A percentile compares a stretch with the other conserved stretches of the same genome.
Conservation (phyloP, 2,329 filamentous ascomycete genomes). For the Coniochaeta prunicola region DNA sequence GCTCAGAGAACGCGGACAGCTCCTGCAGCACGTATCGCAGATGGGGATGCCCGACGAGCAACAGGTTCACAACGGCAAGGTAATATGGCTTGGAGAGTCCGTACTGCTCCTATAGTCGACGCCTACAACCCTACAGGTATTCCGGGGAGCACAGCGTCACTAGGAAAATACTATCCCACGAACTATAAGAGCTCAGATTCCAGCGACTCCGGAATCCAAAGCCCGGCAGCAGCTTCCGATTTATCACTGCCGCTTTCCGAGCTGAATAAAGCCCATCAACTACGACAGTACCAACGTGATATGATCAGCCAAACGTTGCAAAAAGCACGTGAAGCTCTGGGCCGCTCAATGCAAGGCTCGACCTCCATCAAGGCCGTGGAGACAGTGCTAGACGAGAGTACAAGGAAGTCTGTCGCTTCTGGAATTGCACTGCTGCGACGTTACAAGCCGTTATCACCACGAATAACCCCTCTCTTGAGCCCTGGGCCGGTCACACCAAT, state of each 20-base stretch:
- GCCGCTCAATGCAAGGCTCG: conserved; percentile 11
- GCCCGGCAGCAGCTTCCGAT: conserved; percentile 14
- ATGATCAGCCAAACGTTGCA: conserved; percentile 52
- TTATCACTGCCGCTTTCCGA: conserved; percentile 26
- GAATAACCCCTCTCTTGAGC: conserved; percentile 46
- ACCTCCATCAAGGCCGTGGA: conserved; percentile 25
- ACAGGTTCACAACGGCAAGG: not conserved
- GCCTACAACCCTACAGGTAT: conserved; percentile 41
- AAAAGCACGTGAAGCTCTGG: conserved; percentile 24
- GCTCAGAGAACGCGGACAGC: not conserved
- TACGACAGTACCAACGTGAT: conserved; percentile 53
- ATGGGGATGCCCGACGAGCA: not conserved
- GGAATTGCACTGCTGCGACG: conserved; percentile 6
- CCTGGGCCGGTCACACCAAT: conserved; percentile 57
- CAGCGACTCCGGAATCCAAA: conserved; percentile 28
- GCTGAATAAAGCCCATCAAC: conserved; percentile 40
- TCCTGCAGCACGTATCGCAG: not conserved
- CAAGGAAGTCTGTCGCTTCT: not conserved
- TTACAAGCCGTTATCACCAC: conserved; percentile 41
- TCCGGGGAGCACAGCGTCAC: conserved; percentile 38
- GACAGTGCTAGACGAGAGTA: not conserved
- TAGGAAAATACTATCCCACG: conserved; percentile 58
- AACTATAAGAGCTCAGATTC: conserved; percentile 36
- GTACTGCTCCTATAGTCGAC: not conserved
- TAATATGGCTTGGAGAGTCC: not conserved